A percentile compares a stretch with the other conserved stretches of the same genome.
These are phyloP conservation scores for Malassezia equina DNA, from an alignment of 1,284 basidiomycete species.

Conservation along the genomic window DNA sequence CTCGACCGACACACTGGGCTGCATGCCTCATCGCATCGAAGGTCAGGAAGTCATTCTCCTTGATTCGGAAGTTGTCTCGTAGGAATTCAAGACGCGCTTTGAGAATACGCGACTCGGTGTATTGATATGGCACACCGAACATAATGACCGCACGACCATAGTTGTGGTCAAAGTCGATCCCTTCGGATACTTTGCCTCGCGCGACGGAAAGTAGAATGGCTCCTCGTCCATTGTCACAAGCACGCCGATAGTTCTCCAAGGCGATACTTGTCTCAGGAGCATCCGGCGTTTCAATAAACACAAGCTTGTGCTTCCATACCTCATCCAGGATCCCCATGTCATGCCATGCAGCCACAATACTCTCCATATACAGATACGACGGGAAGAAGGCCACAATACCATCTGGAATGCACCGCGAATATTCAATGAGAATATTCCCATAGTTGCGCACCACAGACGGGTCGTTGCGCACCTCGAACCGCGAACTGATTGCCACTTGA, in stretches of 20 bases:
- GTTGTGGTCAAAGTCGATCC: conserved; percentile 95
- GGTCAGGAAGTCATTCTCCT: conserved; percentile 95
- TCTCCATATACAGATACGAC: conserved; percentile 99
- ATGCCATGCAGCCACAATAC: conserved; percentile 98
- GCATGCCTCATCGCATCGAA: conserved; percentile 99
- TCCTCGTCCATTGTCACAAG: conserved; percentile 95
- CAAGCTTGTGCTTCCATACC: conserved; percentile 98
- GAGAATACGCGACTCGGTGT: conserved; percentile 93
- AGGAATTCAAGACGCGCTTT: conserved; percentile 95
- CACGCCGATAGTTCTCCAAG: conserved; percentile 90
- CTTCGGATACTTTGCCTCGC: conserved; percentile 97
- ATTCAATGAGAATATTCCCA: conserved; percentile 93
- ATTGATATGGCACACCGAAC: conserved; percentile 98
- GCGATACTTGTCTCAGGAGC: conserved; percentile 98
- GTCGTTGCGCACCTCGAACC: conserved; percentile 98
- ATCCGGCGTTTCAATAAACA: conserved; percentile 98
- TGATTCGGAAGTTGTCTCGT: conserved; percentile 93
- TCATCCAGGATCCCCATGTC: conserved; percentile 99
- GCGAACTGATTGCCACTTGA: conserved; percentile 96
- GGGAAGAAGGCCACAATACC: conserved; percentile 99
- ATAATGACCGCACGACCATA: conserved; percentile 98
- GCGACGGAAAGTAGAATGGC: conserved; percentile 94
- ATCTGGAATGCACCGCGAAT: conserved; percentile 93
- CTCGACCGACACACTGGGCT: conserved; percentile 96
- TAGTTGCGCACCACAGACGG: conserved; percentile 98